These are phyloP conservation scores for Talaromyces pinophilus DNA, from an alignment of 2,329 filamentous ascomycete genomes.

Conservation along the genomic window DNA sequence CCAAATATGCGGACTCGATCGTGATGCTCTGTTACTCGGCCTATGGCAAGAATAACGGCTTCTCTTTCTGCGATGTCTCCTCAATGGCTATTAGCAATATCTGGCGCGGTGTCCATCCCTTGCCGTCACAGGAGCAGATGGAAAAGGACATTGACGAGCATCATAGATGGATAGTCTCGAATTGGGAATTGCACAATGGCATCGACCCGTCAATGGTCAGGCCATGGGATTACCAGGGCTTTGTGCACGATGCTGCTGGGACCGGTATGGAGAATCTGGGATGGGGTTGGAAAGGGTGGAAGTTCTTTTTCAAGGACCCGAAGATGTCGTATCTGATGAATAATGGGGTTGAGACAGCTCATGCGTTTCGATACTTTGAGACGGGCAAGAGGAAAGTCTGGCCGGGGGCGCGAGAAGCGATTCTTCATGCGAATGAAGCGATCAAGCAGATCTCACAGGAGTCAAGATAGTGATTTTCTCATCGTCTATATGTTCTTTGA, in stretches of 20 bases:
- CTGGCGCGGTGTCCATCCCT: slow-evolving; percentile 42
- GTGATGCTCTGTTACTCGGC: slow-evolving; percentile 47
- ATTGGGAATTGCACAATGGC: not conserved
- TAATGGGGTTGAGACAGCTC: slow-evolving; percentile 46
- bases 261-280: slow-evolving; percentile 47
- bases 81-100: slow-evolving; percentile 51
- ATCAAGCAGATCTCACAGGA: not conserved
- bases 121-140: slow-evolving; percentile 46
- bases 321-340: slow-evolving; percentile 43
- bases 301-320: slow-evolving; percentile 45
- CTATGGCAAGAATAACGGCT: slow-evolving; percentile 37
- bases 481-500: not conserved
- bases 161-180: slow-evolving; percentile 34
- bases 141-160: slow-evolving; percentile 36
- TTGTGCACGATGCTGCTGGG: slow-evolving; percentile 48
- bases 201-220: slow-evolving; percentile 29
- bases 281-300: slow-evolving; percentile 46
- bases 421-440: slow-evolving; percentile 11
- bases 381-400: slow-evolving; percentile 45
- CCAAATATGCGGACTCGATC: slow-evolving; percentile 46
- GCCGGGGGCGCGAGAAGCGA: slow-evolving; percentile 38
- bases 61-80: slow-evolving; percentile 47
- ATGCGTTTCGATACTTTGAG: slow-evolving; percentile 47
- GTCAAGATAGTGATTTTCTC: not conserved
- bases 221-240: slow-evolving; percentile 42